A percentile compares a stretch with the other conserved stretches of the same genome.
Conservation (phyloP, 2,329 filamentous ascomycete genomes). For the Diaporthe citriasiana region DNA sequence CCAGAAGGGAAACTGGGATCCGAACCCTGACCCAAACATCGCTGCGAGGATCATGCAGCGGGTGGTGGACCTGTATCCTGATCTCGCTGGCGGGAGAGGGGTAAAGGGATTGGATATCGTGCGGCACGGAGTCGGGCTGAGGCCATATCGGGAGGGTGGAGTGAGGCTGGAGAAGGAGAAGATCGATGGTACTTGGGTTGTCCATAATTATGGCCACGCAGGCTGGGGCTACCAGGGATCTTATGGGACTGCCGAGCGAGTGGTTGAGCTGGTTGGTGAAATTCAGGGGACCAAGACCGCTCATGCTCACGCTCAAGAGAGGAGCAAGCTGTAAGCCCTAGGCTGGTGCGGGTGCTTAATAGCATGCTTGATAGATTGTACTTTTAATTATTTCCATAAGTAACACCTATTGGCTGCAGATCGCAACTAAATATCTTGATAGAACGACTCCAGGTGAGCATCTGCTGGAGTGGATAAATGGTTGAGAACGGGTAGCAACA, state of each 20-base stretch:
- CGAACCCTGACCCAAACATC: slow-evolving; percentile 82
- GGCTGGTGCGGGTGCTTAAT: neutral
- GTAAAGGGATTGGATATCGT: slow-evolving; percentile 82
- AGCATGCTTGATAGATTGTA: neutral
- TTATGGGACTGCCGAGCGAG: slow-evolving; percentile 79
- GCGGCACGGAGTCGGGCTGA: slow-evolving; percentile 84
- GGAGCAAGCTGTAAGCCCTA: slow-evolving; percentile 37
- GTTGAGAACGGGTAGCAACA: neutral
- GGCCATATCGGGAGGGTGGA: slow-evolving; percentile 81
- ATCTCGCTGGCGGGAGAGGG: slow-evolving; percentile 74
- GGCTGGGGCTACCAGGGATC: slow-evolving; percentile 81
- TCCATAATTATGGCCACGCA: slow-evolving; percentile 86
- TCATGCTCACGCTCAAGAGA: slow-evolving; percentile 45
- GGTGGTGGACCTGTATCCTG: slow-evolving; percentile 74
- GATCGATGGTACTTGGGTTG: slow-evolving; percentile 74
- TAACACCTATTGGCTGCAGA: neutral
- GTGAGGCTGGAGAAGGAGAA: slow-evolving; percentile 81
- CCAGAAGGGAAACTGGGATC: slow-evolving; percentile 84
- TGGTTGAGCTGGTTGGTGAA: slow-evolving; percentile 76
- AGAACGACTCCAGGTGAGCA: neutral
- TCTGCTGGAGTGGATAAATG: no score
- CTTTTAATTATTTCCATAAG: neutral
- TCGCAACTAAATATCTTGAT: no score
- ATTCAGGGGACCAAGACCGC: slow-evolving; percentile 57
- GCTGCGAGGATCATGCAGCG: slow-evolving; percentile 88